Base-by-base conservation (phyloP, 163 green algal genomes). In the Chlamydomonas reinhardtii region DNA sequence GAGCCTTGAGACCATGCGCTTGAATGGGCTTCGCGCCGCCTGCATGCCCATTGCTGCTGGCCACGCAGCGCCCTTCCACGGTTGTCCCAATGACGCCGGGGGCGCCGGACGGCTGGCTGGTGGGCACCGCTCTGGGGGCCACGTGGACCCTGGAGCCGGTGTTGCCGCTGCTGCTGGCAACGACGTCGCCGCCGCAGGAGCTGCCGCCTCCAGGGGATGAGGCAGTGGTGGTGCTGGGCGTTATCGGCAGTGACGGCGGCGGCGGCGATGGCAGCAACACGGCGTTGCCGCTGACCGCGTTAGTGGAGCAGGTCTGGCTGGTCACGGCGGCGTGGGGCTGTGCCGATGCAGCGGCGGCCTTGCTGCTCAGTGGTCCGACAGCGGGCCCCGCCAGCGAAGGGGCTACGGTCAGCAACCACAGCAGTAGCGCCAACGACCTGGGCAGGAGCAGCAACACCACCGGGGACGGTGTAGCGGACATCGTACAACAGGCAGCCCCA, bases 241-340 rank as follows among this genome's bases (percentile, higher is more conserved):
- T 56, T 9, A 19, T 56, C 9, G 48, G 19, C 5, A 56, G 48
- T 14, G 48, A 56, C 48, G 9, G 5, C 5, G 5, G 5, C 39
- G 39, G 39, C 8, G 39, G 39, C 39, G 39, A 8, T 8, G 8
- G 39, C 39, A 48, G 48, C 12, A 56, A 1, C 6, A 48, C 8
- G 39, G 39, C 39, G 39, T 17, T 19, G 48, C 48, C 48, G 48
- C 48, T 56, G 48, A 56, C 1, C 14, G 48, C 79, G n/a, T 70
- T 70, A 16, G 17, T 86, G 34, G 54, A 56, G 3, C 80, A 86
- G 70, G 17, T 79, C 14, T 86, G 80, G 80, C 29, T 86, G 6
- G 69, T 66, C 31, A 74, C 43, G 14, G 20, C 34, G 3, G 56
- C 80, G 3, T 86, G 80, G 80, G 70, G 29, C 56, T 86, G 80